Percentiles rank a stretch among this genome's conserved stretches.
Conservation (phyloP, 352 stramenopile genomes). For the Pythium biforme region DNA sequence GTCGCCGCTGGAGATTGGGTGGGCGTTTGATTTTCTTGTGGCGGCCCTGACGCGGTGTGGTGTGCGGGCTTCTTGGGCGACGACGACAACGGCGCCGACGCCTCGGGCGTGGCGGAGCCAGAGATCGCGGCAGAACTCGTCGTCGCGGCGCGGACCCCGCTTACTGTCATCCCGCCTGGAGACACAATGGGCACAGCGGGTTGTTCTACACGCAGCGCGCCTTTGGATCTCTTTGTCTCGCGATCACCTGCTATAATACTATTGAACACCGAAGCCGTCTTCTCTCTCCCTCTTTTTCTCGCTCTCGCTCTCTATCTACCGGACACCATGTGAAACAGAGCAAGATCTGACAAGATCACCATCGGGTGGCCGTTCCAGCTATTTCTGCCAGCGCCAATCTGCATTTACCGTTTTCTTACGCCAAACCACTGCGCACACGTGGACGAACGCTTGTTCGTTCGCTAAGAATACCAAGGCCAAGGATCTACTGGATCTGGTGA, state of each 20-base stretch:
- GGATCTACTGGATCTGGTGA: slow-evolving; percentile 39
- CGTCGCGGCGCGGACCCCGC: slow-evolving; percentile 13
- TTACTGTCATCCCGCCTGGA: slow-evolving; percentile 21
- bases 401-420: too few relatives aligned
- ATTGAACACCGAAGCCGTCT: too few relatives aligned
- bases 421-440: neutral
- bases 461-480: slow-evolving; percentile 6
- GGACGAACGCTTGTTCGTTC: neutral
- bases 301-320: too few relatives aligned
- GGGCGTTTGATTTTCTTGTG: slow-evolving; percentile 16
- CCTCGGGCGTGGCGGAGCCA: slow-evolving; percentile 1
- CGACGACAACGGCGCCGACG: neutral
- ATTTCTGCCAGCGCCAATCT: too few relatives aligned
- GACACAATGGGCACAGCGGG: neutral
- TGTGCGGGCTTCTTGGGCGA: slow-evolving; percentile 21
- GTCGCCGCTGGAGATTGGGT: neutral
- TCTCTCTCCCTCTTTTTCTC: too few relatives aligned
- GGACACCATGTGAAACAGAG: neutral
- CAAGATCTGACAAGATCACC: neutral
- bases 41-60: neutral
- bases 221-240: too few relatives aligned
- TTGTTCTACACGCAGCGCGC: too few relatives aligned
- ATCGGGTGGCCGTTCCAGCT: neutral
- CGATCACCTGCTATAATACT: neutral
- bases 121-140: slow-evolving; percentile 16